These are phyloP conservation scores for Podospora appendiculata DNA, from an alignment of 495 filamentous ascomycete genomes.

Conservation along the genomic window DNA sequence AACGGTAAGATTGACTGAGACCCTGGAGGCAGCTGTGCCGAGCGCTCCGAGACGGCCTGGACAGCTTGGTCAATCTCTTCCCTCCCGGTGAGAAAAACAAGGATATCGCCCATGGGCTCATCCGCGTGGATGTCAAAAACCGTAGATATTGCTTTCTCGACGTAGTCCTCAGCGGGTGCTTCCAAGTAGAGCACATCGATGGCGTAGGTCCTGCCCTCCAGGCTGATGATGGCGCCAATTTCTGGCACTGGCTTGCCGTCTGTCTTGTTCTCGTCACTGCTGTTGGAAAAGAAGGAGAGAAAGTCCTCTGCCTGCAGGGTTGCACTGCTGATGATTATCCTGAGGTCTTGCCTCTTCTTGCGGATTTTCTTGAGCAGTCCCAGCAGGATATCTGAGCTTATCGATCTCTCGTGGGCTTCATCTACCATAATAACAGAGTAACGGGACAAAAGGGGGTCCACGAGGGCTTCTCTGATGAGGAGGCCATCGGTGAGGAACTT, in stretches of 20 bases:
- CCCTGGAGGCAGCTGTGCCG: slow-evolving; percentile 63
- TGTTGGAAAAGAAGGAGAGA: slow-evolving; percentile 64
- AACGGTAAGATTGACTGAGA: slow-evolving; percentile 64
- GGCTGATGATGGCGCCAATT: slow-evolving; percentile 69
- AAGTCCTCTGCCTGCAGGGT: slow-evolving; percentile 91
- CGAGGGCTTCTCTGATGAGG: slow-evolving; percentile 85
- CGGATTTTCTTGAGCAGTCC: slow-evolving; percentile 92
- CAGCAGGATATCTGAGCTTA: slow-evolving; percentile 90
- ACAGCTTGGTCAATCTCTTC: slow-evolving; percentile 87
- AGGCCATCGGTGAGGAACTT: slow-evolving; percentile 97
- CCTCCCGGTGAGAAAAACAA: slow-evolving; percentile 86
- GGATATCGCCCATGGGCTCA: slow-evolving; percentile 82
- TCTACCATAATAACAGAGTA: slow-evolving; percentile 99
- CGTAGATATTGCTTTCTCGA: slow-evolving; percentile 78
- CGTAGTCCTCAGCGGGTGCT: slow-evolving; percentile 75
- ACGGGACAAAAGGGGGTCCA: slow-evolving; percentile 83
- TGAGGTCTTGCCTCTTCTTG: slow-evolving; percentile 71
- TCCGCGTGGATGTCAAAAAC: slow-evolving; percentile 90
- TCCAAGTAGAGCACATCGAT: slow-evolving; percentile 86
- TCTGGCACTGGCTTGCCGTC: slow-evolving; percentile 28
- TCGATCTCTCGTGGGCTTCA: slow-evolving; percentile 91
- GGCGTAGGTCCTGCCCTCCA: slow-evolving; percentile 87
- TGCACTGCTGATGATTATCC: slow-evolving; percentile 89
- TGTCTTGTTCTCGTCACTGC: slow-evolving; percentile 35
- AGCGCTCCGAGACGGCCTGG: slow-evolving; percentile 69